Evolutionary conservation across 2,329 filamentous ascomycete species (phyloP).

Genomic region (Clonostachys solani): DNA sequence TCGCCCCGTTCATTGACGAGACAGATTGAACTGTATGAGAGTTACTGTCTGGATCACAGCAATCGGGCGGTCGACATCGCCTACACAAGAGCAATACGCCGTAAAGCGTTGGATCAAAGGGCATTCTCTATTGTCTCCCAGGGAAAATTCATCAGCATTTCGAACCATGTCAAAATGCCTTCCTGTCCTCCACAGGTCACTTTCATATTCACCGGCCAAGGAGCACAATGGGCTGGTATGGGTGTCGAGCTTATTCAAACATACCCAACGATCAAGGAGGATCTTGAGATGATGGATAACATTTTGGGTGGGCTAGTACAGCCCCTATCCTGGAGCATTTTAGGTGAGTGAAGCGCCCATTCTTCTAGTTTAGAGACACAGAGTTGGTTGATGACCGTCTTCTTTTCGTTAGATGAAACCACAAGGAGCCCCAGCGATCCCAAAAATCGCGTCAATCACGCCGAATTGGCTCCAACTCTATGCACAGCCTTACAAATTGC

Average conservation of each 20-base stretch:
- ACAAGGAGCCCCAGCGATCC: slow-evolving; percentile 7
- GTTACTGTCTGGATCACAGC: no score
- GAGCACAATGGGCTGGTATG: background rate
- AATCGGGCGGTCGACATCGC: background rate
- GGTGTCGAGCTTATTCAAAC: background rate
- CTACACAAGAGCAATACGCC: background rate
- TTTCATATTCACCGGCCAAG: background rate
- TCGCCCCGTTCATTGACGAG: no score
- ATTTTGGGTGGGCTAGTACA: background rate
- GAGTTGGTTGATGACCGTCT: no score
- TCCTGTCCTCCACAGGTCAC: background rate
- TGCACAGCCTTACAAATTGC: slow-evolving; percentile 39
- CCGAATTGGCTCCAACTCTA: slow-evolving; percentile 27
- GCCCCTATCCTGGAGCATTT: background rate
- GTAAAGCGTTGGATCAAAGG: background rate
- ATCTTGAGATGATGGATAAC: background rate
- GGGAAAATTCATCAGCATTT: background rate
- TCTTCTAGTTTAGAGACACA: no score
- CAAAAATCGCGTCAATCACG: slow-evolving; percentile 4
- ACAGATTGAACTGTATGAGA: no score
- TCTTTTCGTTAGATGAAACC: no score
- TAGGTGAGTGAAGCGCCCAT: background rate
- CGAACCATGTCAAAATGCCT: background rate
- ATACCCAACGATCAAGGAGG: background rate
- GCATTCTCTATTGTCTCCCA: background rate